These are phyloP conservation scores for Lepidium didymum DNA, from an alignment of 345 rosid genomes.

Conservation along the genomic window DNA sequence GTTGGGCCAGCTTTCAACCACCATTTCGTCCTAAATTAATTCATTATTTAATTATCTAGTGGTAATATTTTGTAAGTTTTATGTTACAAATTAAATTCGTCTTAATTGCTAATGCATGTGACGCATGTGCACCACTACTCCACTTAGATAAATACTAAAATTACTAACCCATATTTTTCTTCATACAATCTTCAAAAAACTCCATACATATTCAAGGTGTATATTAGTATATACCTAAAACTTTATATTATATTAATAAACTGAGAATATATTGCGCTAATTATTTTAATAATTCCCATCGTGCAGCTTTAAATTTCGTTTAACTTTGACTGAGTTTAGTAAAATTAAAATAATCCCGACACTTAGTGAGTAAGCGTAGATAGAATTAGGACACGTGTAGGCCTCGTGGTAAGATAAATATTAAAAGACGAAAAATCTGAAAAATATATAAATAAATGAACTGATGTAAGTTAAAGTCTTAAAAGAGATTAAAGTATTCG, in stretches of 20 bases:
- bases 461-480: background rate
- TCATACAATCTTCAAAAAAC: background rate
- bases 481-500: background rate
- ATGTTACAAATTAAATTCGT: background rate
- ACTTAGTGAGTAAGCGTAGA: background rate
- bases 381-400: background rate
- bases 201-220: background rate
- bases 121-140: constrained; percentile 32
- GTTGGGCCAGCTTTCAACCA: constrained; percentile 32
- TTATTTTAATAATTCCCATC: constrained; percentile 6
- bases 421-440: background rate
- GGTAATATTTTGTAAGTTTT: constrained; percentile 3
- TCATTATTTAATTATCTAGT: constrained; percentile 1
- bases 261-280: background rate
- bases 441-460: background rate
- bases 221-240: too few species aligned
- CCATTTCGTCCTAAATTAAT: background rate
- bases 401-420: background rate
- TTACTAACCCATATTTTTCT: background rate
- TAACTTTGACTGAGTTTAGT: constrained; percentile 5
- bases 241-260: background rate
- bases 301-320: constrained; percentile 15
- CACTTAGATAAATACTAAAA: background rate
- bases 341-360: background rate
- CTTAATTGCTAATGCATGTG: constrained; percentile 31